A percentile compares a stretch with the other conserved stretches of the same genome.
Evolutionary conservation across 2,329 filamentous ascomycete species (phyloP).

Genomic region (Fusarium palustre): DNA sequence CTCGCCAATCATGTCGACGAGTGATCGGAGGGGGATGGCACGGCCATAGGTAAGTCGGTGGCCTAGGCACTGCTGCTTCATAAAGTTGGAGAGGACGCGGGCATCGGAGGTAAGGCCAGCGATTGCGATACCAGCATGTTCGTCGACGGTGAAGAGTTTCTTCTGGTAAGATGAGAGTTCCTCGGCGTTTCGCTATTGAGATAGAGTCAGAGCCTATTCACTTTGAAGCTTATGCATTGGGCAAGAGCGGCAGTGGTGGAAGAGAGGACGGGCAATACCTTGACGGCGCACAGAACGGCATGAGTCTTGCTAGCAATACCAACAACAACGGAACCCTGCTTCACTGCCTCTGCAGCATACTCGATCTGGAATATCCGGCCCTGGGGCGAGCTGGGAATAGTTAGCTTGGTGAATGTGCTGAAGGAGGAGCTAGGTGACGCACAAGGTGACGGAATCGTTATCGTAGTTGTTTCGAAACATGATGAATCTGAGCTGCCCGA

Average conservation of each 20-base stretch:
- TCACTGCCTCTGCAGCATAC: constrained; percentile 98
- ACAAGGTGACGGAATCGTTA: constrained; percentile 99
- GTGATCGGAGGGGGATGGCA: constrained; percentile 87
- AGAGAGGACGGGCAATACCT: constrained; percentile 68
- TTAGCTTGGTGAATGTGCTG: constrained; percentile 42
- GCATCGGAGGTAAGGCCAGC: constrained; percentile 97
- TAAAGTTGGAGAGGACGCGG: constrained; percentile 99
- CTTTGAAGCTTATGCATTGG: constrained; percentile 8
- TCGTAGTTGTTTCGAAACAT: constrained; percentile 99
- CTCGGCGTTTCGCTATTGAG: constrained; percentile 89
- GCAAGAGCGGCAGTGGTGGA: constrained; percentile 15
- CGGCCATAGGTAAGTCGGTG: constrained; percentile 97
- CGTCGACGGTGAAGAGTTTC: constrained; percentile 97
- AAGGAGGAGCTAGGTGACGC: constrained; percentile 56
- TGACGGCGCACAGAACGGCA: constrained; percentile 93
- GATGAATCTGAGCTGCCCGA: constrained; percentile 43
- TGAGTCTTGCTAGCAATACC: constrained; percentile 98
- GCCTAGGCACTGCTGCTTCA: constrained; percentile 98
- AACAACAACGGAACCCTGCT: constrained; percentile 98
- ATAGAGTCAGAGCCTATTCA: constrained; percentile 16
- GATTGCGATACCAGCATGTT: constrained; percentile 94
- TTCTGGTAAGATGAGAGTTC: constrained; percentile 99
- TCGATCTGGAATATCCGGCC: constrained; percentile 99
- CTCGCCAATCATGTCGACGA: constrained; percentile 92
- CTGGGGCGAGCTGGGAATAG: constrained; percentile 80